Conservation (phyloP, 352 stramenopile species). For the Globisporangium camurandrum region DNA sequence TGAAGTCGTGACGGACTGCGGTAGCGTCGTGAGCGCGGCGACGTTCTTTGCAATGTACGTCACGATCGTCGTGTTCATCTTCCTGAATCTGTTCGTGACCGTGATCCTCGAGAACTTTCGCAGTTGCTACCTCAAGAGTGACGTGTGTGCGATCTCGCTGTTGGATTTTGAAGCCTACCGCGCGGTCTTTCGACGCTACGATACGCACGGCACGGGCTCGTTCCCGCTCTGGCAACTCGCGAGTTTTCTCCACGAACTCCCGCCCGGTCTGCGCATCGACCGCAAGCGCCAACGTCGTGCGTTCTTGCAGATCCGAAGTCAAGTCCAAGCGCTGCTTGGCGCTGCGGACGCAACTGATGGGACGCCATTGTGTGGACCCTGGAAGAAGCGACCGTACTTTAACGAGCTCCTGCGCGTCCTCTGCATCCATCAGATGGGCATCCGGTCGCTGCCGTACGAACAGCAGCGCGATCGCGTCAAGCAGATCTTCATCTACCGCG, state of each 20-base stretch:
- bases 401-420: slow-evolving; percentile 68
- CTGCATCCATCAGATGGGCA: slow-evolving; percentile 78
- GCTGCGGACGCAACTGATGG: slow-evolving; percentile 10
- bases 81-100: slow-evolving; percentile 79
- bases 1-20: slow-evolving; percentile 51
- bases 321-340: slow-evolving; percentile 52
- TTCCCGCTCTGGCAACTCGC: slow-evolving; percentile 65
- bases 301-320: slow-evolving; percentile 64
- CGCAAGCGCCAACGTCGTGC: slow-evolving; percentile 28
- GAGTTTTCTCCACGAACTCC: slow-evolving; percentile 48
- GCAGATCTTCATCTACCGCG: slow-evolving; percentile 78
- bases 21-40: slow-evolving; percentile 27
- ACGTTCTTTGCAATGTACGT: slow-evolving; percentile 72
- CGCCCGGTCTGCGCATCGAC: slow-evolving; percentile 41
- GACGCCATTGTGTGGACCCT: slow-evolving; percentile 12
- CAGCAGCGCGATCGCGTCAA: slow-evolving; percentile 77
- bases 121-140: slow-evolving; percentile 67
- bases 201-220: slow-evolving; percentile 36
- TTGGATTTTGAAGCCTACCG: slow-evolving; percentile 72
- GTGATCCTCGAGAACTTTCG: slow-evolving; percentile 82
- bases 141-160: slow-evolving; percentile 66
- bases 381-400: slow-evolving; percentile 54
- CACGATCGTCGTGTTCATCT: slow-evolving; percentile 71
- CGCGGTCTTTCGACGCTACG: slow-evolving; percentile 61
- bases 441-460: slow-evolving; percentile 70